Conservation (phyloP, 2,329 filamentous ascomycete species). For the Calonectria naviculata region DNA sequence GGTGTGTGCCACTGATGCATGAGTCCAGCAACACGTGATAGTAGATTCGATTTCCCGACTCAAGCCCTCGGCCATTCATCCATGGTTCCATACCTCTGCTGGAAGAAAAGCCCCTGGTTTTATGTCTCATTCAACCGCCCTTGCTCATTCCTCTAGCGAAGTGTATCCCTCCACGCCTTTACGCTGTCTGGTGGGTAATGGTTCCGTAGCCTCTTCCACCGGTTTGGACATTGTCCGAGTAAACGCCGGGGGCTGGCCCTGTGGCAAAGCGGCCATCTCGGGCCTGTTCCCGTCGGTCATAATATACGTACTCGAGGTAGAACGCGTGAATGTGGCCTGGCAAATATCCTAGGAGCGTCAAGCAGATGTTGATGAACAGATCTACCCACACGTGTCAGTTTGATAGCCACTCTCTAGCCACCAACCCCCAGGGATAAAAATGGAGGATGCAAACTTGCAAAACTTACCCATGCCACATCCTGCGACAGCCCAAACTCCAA, state of each 20-base stretch:
- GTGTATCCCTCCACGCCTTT: constrained; percentile 13
- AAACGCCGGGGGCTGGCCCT: constrained; percentile 74
- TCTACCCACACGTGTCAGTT: constrained; percentile 52
- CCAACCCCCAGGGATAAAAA: background rate
- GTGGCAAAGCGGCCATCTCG: constrained; percentile 65
- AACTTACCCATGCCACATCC: constrained; percentile 68
- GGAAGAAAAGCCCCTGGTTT: background rate
- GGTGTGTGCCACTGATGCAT: constrained; percentile 20
- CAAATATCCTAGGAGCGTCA: constrained; percentile 77
- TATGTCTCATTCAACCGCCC: background rate
- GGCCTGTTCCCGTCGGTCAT: constrained; percentile 75
- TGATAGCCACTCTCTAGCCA: background rate
- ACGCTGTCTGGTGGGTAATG: constrained; percentile 48
- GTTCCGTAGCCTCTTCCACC: constrained; percentile 75
- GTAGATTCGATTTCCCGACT: background rate
- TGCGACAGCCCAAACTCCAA: constrained; percentile 72
- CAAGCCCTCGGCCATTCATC: background rate
- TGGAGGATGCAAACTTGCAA: background rate
- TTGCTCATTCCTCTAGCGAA: background rate
- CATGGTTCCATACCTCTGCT: background rate
- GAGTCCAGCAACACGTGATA: constrained; percentile 20
- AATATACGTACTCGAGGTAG: constrained; percentile 87
- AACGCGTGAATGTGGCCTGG: constrained; percentile 85
- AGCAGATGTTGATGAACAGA: constrained; percentile 73
- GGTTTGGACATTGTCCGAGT: constrained; percentile 77